These are phyloP conservation scores for Metarhizium guizhouense DNA, from an alignment of 2,329 filamentous ascomycete genomes.

Conservation along the genomic window DNA sequence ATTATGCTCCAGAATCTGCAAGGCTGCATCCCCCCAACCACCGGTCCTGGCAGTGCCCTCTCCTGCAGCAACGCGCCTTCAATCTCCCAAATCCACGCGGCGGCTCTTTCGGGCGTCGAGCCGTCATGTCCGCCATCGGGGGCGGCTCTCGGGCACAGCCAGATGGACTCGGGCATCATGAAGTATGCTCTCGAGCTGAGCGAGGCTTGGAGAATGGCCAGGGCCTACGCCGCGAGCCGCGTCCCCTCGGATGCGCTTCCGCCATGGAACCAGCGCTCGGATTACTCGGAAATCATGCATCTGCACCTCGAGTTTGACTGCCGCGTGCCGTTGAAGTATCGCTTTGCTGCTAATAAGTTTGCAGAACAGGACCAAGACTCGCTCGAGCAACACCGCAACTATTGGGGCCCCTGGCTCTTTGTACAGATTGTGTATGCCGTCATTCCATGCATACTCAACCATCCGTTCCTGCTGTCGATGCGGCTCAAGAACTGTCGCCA, in stretches of 20 bases:
- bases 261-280: constrained; percentile 38
- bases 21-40: constrained; percentile 15
- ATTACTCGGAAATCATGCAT: constrained; percentile 41
- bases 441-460: constrained; percentile 43
- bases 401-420: constrained; percentile 45
- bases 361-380: constrained; percentile 29
- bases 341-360: constrained; percentile 40
- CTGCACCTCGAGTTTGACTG: constrained; percentile 44
- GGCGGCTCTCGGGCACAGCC: not conserved
- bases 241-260: constrained; percentile 31
- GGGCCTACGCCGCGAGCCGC: constrained; percentile 35
- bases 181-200: constrained; percentile 34
- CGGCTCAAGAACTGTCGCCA: constrained; percentile 42
- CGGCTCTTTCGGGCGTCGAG: not conserved
- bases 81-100: constrained; percentile 6
- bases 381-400: constrained; percentile 34
- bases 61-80: constrained; percentile 5
- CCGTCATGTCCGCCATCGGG: not conserved
- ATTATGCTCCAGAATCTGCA: constrained; percentile 33
- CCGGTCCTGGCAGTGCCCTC: constrained; percentile 2
- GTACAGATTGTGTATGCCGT: constrained; percentile 44
- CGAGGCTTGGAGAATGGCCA: constrained; percentile 38
- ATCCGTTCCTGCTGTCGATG: constrained; percentile 42
- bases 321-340: constrained; percentile 38
- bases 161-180: constrained; percentile 29